Evolutionary conservation across 805 yeast genomes (phyloP).

Genomic region (Torulaspora indica): DNA sequence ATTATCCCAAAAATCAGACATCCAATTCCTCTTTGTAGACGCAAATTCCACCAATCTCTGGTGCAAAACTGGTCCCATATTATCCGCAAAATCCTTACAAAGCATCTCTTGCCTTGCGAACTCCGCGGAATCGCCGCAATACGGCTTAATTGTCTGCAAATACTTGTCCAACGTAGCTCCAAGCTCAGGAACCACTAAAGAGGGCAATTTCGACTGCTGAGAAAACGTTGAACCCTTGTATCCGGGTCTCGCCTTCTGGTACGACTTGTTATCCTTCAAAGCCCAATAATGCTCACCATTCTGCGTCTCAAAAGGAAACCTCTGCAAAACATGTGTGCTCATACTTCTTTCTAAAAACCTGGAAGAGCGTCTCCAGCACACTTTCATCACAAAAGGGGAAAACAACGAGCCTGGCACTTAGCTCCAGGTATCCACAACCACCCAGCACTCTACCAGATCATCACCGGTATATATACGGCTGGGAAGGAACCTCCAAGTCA

Average conservation of each 20-base stretch:
- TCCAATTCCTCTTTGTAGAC: slow-evolving; percentile 69
- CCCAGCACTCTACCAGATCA: not conserved
- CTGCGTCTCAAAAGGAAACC: slow-evolving; percentile 22
- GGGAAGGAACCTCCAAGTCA: slow-evolving; percentile 1
- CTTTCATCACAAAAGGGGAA: slow-evolving; percentile 1
- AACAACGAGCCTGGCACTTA: no score
- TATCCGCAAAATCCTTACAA: slow-evolving; percentile 66
- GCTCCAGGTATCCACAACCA: no score
- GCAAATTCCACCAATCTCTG: slow-evolving; percentile 56
- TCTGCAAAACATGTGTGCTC: slow-evolving; percentile 3
- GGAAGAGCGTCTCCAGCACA: not conserved
- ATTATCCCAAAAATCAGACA: slow-evolving; percentile 88
- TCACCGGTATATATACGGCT: not conserved
- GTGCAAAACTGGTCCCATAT: slow-evolving; percentile 66
- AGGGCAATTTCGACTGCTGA: slow-evolving; percentile 69
- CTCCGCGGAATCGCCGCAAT: slow-evolving; percentile 46
- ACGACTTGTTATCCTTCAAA: slow-evolving; percentile 18
- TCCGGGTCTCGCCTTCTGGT: slow-evolving; percentile 19
- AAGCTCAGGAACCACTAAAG: slow-evolving; percentile 81
- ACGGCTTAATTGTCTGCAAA: slow-evolving; percentile 69
- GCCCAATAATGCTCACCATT: slow-evolving; percentile 31
- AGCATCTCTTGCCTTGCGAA: slow-evolving; percentile 46
- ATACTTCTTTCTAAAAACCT: slow-evolving; percentile 2
- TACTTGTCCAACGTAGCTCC: slow-evolving; percentile 65
- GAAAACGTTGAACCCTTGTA: slow-evolving; percentile 65